Conservation (phyloP, 2,329 filamentous ascomycete species). For the Diplodia sapinea region DNA sequence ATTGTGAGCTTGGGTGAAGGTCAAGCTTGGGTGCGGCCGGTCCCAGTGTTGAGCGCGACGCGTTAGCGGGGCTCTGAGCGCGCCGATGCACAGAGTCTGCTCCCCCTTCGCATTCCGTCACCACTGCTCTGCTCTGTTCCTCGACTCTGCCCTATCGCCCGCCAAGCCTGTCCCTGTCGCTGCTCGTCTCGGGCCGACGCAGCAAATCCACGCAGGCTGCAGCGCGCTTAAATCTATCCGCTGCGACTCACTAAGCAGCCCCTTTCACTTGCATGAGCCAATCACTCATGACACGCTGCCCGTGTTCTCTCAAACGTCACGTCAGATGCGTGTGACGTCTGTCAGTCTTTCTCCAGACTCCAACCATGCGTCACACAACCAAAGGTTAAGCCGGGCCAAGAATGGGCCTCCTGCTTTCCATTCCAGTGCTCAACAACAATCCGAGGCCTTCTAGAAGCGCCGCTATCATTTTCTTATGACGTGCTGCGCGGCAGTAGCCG, state of each 20-base stretch:
- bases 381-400: neutral
- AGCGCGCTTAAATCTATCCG: slow-evolving; percentile 17
- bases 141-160: neutral
- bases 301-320: neutral
- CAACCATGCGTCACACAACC: neutral
- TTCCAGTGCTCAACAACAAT: slow-evolving; percentile 12
- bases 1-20: neutral
- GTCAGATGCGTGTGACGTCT: neutral
- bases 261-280: slow-evolving; percentile 25
- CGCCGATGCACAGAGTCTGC: neutral
- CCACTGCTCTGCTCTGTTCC: neutral
- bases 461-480: neutral
- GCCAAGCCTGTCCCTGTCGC: slow-evolving; percentile 16
- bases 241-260: slow-evolving; percentile 13
- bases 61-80: slow-evolving; percentile 16
- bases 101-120: neutral
- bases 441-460: slow-evolving; percentile 13
- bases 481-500: neutral
- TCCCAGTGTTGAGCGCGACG: slow-evolving; percentile 21
- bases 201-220: slow-evolving; percentile 9
- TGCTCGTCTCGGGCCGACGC: slow-evolving; percentile 12
- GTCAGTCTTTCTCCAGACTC: neutral
- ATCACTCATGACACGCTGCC: slow-evolving; percentile 4
- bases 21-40: neutral
- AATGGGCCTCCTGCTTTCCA: neutral